Conservation (phyloP, 495 filamentous ascomycete species). For the Neurospora sp. region DNA sequence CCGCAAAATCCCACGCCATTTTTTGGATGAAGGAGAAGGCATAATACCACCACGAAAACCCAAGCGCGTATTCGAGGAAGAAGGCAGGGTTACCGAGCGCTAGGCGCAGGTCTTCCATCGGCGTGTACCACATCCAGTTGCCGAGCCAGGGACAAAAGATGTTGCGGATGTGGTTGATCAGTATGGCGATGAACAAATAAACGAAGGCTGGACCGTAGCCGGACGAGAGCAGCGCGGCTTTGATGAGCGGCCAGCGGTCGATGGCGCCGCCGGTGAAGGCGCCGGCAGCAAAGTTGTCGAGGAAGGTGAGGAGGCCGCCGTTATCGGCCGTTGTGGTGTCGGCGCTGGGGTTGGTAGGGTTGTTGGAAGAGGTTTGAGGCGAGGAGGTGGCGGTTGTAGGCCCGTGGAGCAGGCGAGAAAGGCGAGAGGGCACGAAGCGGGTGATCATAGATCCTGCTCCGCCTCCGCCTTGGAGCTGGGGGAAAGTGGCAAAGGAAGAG, state of each 20-base stretch:
- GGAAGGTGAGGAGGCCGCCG: background rate
- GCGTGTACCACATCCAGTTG: slow-evolving; percentile 8
- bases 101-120: slow-evolving; percentile 18
- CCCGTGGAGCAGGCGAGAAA: background rate
- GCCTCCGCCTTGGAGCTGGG: background rate
- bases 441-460: background rate
- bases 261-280: slow-evolving; percentile 4
- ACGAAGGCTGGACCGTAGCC: slow-evolving; percentile 5
- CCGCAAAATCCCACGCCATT: background rate
- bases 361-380: background rate
- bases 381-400: background rate
- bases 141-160: slow-evolving; percentile 8
- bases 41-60: background rate
- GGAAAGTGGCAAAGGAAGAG: slow-evolving; percentile 5
- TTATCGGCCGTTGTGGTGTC: background rate
- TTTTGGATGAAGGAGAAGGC: slow-evolving; percentile 4
- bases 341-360: background rate
- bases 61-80: slow-evolving; percentile 13
- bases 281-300: slow-evolving; percentile 4
- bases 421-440: background rate
- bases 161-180: slow-evolving; percentile 17
- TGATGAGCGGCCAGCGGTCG: slow-evolving; percentile 1
- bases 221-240: slow-evolving; percentile 2
- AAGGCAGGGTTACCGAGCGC: slow-evolving; percentile 11
- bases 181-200: slow-evolving; percentile 10